Evolutionary conservation across 176 grass and related monocot species (phyloP), one percentile per base, ranked within the genome.

Genomic region (Cenchrus purpureus): DNA sequence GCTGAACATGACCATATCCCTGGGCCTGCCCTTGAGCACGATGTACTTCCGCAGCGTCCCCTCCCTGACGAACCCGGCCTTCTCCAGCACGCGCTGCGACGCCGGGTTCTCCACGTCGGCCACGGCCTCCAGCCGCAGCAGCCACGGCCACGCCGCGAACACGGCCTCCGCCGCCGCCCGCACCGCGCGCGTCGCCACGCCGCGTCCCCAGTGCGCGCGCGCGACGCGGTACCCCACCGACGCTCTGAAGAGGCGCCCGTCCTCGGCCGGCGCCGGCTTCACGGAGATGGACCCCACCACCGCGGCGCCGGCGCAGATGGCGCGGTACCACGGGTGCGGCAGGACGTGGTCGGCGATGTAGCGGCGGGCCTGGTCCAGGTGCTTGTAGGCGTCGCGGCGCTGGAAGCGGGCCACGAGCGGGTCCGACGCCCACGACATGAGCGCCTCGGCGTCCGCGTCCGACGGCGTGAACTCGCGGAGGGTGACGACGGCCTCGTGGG

Each of bases 31-130:
- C 79, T 95, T 93, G 73, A 97, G 63, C 81, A 84, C 19, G 25
- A 95, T 4, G 81, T 88, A 95, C 65, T 78, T 82, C 20, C 95
- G 65, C 10, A 97, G 78, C 49, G 85, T 19, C 14, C 90, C 92
- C 22, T 95, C 92, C 60, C 87, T 77, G 19, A 25, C 57, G 73
- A 98, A 98, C 10, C 92, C 92, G 57, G 95, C 92, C 87, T 98
- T 95, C 91, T 98, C 92, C 75, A 93, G 92, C 85, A 91, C 91
- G 31, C 92, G 87, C 75, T 95, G 95, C 79, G 92, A 94, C 76
- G 95, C 88, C 71, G 76, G 85, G 69, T 93, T 98, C 50, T 86
- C 92, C 13, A 93, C 76, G 65, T 97, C 90, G 1, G 91, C 92
- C 11, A 97, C 53, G 2, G 92, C 95, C 71, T 95, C 92, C 25